Percentiles rank a stretch among this genome's conserved stretches.
Evolutionary conservation across 768 basidiomycete genomes (phyloP).

Genomic region (Serendipita sp.): DNA sequence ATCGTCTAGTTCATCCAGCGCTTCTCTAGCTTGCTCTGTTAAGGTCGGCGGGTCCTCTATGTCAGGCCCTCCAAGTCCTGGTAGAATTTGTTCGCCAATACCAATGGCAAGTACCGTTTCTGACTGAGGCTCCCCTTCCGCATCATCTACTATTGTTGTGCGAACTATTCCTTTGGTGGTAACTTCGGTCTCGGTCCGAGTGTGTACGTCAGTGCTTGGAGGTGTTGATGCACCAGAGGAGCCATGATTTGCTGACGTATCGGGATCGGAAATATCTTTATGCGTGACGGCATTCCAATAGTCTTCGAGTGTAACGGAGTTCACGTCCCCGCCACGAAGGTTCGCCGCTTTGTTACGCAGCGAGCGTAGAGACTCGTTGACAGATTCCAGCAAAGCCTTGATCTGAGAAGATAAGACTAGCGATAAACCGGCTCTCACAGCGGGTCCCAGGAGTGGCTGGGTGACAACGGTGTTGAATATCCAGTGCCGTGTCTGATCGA

Average conservation of each 20-base stretch:
- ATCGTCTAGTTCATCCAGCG: neutral
- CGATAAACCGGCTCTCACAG: slow-evolving; percentile 10
- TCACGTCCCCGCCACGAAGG: neutral
- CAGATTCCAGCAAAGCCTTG: slow-evolving; percentile 10
- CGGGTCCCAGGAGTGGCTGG: slow-evolving; percentile 16
- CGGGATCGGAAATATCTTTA: neutral
- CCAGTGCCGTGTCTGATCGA: slow-evolving; percentile 18
- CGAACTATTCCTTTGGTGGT: slow-evolving; percentile 17
- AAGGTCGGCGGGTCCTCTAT: neutral
- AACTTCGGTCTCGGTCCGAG: slow-evolving; percentile 11
- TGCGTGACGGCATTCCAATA: slow-evolving; percentile 6
- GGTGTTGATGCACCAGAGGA: neutral
- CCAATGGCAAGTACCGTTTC: slow-evolving; percentile 18
- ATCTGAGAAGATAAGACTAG: slow-evolving; percentile 15
- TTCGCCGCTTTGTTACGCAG: slow-evolving; percentile 5
- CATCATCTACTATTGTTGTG: slow-evolving; percentile 13
- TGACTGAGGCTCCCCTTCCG: neutral
- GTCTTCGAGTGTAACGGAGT: neutral
- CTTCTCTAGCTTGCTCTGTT: neutral
- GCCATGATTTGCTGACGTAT: neutral
- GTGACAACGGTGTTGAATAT: slow-evolving; percentile 18
- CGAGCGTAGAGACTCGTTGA: slow-evolving; percentile 6
- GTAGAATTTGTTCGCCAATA: slow-evolving; percentile 18
- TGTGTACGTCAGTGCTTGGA: neutral
- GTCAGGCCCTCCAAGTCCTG: slow-evolving; percentile 16